A percentile compares a stretch with the other conserved stretches of the same genome.
Evolutionary conservation across 2,329 filamentous ascomycete genomes (phyloP).

Genomic region (Myriosclerotinia scirpicola): DNA sequence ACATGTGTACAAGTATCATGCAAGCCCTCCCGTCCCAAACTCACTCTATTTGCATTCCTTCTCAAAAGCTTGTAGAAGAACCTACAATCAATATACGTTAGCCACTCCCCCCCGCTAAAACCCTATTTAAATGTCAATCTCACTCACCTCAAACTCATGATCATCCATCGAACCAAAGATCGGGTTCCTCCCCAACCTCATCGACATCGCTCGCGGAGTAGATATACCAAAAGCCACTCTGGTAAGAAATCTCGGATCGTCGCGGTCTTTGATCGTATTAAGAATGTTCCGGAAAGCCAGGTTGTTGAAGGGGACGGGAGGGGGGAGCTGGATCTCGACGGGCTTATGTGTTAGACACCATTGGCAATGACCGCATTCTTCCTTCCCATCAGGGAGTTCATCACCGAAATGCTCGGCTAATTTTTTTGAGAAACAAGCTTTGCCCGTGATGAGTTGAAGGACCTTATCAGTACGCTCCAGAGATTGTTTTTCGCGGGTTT

Average conservation of each 20-base stretch:
- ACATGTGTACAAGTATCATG: neutral
- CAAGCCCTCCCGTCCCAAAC: neutral
- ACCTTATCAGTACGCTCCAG: constrained; percentile 52
- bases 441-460: constrained; percentile 53
- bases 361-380: constrained; percentile 57
- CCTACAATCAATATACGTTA: constrained; percentile 8
- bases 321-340: constrained; percentile 44
- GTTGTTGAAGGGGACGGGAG: constrained; percentile 44
- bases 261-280: constrained; percentile 46
- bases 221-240: constrained; percentile 62
- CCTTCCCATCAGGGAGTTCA: constrained; percentile 45
- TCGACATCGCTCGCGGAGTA: constrained; percentile 53
- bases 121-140: neutral
- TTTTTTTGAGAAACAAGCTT: constrained; percentile 51
- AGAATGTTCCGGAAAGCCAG: constrained; percentile 48
- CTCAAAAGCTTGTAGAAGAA: constrained; percentile 21
- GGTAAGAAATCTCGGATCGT: constrained; percentile 60
- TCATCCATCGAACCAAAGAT: constrained; percentile 56
- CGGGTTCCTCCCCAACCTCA: constrained; percentile 48
- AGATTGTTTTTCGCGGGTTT: constrained; percentile 53
- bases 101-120: neutral
- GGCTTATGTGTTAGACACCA: constrained; percentile 46
- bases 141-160: constrained; percentile 53
- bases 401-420: constrained; percentile 61
- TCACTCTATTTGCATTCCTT: constrained; percentile 10